phyloP scores from a whole-genome alignment of 2,329 filamentous ascomycete species.

The Ceratocystis variospora region DNA sequence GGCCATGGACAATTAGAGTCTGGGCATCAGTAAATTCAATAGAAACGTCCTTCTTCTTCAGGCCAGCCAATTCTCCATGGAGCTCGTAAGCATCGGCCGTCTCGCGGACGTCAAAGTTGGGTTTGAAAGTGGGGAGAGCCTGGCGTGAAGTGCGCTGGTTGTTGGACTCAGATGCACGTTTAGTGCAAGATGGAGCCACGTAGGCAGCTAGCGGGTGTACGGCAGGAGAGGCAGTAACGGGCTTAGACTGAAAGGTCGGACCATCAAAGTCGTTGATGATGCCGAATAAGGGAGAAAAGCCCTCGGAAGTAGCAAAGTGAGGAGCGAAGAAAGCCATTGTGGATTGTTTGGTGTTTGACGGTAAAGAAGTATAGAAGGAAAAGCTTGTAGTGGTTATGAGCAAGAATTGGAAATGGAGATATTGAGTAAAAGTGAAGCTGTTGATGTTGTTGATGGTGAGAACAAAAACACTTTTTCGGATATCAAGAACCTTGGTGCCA shows the following conservation, averaged over 20 bases:
- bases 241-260: conserved; percentile 33
- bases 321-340: conserved; percentile 50
- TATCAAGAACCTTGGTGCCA: neutral
- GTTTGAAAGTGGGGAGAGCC: conserved; percentile 46
- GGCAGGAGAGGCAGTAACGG: neutral
- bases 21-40: conserved; percentile 69
- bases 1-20: conserved; percentile 58
- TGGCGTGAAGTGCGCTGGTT: conserved; percentile 17
- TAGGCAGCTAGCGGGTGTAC: conserved; percentile 1
- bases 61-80: conserved; percentile 64
- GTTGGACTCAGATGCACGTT: neutral
- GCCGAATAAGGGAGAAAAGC: conserved; percentile 48
- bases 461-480: neutral
- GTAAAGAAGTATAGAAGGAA: neutral
- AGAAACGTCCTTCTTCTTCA: conserved; percentile 57
- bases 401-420: conserved; percentile 1
- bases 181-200: neutral
- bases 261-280: conserved; percentile 49
- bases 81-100: conserved; percentile 56
- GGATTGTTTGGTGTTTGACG: conserved; percentile 23
- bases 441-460: conserved; percentile 15
- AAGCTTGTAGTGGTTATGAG: neutral
- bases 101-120: conserved; percentile 68
- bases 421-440: conserved; percentile 3
- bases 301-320: conserved; percentile 36